A percentile compares a stretch with the other conserved stretches of the same genome.
These are phyloP conservation scores for Sugiyamaella smithiae DNA, from an alignment of 805 yeast genomes.

Conservation along the genomic window DNA sequence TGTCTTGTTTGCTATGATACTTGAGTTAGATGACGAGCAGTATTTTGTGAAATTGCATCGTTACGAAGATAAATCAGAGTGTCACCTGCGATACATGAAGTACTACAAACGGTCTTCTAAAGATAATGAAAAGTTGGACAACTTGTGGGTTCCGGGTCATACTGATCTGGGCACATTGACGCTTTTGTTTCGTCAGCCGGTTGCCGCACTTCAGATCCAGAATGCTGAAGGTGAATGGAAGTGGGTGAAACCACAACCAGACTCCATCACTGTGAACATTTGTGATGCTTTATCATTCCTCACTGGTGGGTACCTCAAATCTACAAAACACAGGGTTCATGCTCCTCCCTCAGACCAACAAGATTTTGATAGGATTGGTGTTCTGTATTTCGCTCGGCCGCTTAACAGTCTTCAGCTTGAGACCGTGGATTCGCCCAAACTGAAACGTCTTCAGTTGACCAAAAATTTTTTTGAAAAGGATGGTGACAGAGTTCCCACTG, in stretches of 20 bases:
- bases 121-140: conserved; percentile 3
- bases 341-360: conserved; percentile 4
- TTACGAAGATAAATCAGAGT: background rate
- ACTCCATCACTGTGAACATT: conserved; percentile 5
- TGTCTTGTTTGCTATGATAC: background rate
- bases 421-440: conserved; percentile 6
- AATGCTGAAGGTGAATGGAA: conserved; percentile 3
- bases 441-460: conserved; percentile 1
- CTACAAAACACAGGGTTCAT: background rate
- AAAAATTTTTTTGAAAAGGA: conserved; percentile 8
- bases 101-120: background rate
- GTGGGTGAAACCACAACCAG: conserved; percentile 1
- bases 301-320: conserved; percentile 6
- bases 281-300: background rate
- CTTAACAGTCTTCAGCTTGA: background rate
- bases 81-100: conserved; percentile 8
- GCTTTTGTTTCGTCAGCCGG: conserved; percentile 2
- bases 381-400: conserved; percentile 5
- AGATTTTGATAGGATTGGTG: background rate
- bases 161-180: conserved; percentile 4
- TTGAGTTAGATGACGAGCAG: conserved; percentile 1
- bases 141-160: conserved; percentile 1
- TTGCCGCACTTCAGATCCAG: conserved; percentile 4
- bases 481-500: conserved; percentile 5
- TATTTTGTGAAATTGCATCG: background rate